Base-by-base conservation (phyloP, 2,329 filamentous ascomycete species). In the Seiridium cupressi region DNA sequence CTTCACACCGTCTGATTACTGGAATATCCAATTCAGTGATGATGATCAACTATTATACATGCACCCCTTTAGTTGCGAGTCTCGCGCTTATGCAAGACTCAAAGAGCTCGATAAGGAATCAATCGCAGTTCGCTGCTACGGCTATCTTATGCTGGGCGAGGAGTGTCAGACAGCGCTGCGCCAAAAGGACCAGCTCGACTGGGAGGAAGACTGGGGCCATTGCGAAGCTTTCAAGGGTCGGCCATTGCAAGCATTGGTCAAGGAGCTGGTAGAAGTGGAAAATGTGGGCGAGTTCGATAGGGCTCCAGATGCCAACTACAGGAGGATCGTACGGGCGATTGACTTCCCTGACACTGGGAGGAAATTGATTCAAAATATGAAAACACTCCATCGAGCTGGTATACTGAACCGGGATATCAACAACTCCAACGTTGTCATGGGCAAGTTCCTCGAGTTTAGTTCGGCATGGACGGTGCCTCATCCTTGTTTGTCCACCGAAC, bases 361-460 rank as follows among this genome's bases (percentile, higher is more conserved):
- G 18, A 35, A 38, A 7, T 34, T 53, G 9, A 38, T 53, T 1
- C 32, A 18, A 0, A 40, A 35, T 18, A 40, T 53, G 35, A 53
- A 53, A 8, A 38, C 4, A 3, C 2, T 53, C 2, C 49, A 53
- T 10, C 49, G 49, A 11, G 49, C 34, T 4, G 49, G 49, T 4
- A 53, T 53, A 9, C 5, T 53, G 2, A n/a, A n/a, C 34, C 32
- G 5, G 11, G 49, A 53, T 40, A 38, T 53, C 32, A 53, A 53
- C 57, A 32, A 26, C 2, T 10, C 18, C 0, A 63, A 61, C 11
- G 32, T 63, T 26, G 8, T 31, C 2, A 9, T 44, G 4, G 61
- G 59, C 3, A 49, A 48, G 3, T 54, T 62, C 2, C 1, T 59
- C 4, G 61, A 61, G 31, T 62, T 62, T 46, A 62, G 61, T n/a